Evolutionary conservation across 2,329 filamentous ascomycete genomes (phyloP).

Genomic region (Aspergillus alliaceus): DNA sequence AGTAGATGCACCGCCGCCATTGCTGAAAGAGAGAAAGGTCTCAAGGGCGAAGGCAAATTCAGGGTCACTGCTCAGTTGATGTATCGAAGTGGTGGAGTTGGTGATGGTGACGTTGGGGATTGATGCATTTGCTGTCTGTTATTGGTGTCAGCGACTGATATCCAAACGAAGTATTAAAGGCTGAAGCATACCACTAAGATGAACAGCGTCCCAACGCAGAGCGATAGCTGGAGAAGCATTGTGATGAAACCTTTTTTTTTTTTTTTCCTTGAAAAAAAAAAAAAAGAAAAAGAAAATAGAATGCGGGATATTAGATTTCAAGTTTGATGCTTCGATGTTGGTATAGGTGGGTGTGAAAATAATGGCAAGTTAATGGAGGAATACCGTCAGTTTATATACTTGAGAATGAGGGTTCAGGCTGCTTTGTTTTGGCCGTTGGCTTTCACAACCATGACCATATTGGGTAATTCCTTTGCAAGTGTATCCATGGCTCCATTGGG

Average conservation of each 20-base stretch:
- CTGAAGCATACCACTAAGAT: not conserved
- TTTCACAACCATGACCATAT: not conserved
- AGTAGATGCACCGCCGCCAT: not conserved
- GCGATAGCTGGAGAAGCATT: not conserved
- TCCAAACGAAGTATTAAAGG: not conserved
- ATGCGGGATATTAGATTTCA: rapidly evolving
- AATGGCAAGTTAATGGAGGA: too few species aligned
- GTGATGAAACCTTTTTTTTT: not conserved
- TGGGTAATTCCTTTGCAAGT: not conserved
- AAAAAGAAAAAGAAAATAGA: not conserved
- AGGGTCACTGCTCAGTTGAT: not conserved
- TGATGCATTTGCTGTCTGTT: not conserved
- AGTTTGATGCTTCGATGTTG: not conserved
- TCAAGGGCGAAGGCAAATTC: not conserved
- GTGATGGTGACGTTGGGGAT: not conserved
- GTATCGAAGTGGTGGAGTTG: not conserved
- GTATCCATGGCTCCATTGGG: not conserved
- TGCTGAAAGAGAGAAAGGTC: not conserved
- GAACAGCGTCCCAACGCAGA: not conserved
- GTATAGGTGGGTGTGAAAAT: not conserved
- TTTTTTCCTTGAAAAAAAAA: too few species aligned
- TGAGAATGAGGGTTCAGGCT: not conserved
- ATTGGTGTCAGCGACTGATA: not conserved
- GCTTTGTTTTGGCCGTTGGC: not conserved
- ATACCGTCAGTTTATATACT: not conserved